Evolutionary conservation across 768 basidiomycete species (phyloP).

Genomic region (Ramaria sp.): DNA sequence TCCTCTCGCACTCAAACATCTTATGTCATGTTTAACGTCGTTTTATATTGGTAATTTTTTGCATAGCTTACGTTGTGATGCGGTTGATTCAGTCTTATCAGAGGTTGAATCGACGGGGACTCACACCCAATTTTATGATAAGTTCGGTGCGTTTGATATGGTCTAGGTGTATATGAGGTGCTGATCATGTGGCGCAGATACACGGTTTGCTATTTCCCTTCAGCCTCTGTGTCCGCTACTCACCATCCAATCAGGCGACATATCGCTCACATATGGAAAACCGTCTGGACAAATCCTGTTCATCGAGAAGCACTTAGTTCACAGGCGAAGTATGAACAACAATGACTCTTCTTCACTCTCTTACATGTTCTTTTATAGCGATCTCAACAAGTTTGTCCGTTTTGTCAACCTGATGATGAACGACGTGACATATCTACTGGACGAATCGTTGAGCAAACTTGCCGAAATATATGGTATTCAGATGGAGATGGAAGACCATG

Average conservation of each 20-base stretch:
- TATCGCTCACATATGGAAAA: slow-evolving; percentile 79
- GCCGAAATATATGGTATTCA: slow-evolving; percentile 83
- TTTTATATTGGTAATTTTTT: slow-evolving; percentile 78
- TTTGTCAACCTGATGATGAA: slow-evolving; percentile 98
- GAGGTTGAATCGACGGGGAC: slow-evolving; percentile 98
- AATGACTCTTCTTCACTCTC: neutral
- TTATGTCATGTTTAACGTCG: slow-evolving; percentile 85
- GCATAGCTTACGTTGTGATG: neutral
- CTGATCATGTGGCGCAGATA: slow-evolving; percentile 29
- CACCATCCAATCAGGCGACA: slow-evolving; percentile 46
- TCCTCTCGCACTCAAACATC: slow-evolving; percentile 72
- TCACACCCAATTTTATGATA: slow-evolving; percentile 97
- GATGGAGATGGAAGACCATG: slow-evolving; percentile 69
- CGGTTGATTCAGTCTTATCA: slow-evolving; percentile 21
- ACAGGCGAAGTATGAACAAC: slow-evolving; percentile 57
- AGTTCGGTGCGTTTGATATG: slow-evolving; percentile 64
- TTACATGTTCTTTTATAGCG: slow-evolving; percentile 29
- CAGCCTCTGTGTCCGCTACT: neutral
- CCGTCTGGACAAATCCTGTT: slow-evolving; percentile 82
- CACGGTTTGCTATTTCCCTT: slow-evolving; percentile 29
- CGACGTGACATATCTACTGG: slow-evolving; percentile 96
- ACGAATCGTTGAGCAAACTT: slow-evolving; percentile 86
- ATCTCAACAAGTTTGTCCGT: slow-evolving; percentile 87
- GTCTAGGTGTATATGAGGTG: neutral
- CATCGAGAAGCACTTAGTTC: slow-evolving; percentile 80